Percentiles rank a stretch among this genome's conserved stretches.
Conservation (phyloP, 2,329 filamentous ascomycete genomes). For the Sarocladium strictum region DNA sequence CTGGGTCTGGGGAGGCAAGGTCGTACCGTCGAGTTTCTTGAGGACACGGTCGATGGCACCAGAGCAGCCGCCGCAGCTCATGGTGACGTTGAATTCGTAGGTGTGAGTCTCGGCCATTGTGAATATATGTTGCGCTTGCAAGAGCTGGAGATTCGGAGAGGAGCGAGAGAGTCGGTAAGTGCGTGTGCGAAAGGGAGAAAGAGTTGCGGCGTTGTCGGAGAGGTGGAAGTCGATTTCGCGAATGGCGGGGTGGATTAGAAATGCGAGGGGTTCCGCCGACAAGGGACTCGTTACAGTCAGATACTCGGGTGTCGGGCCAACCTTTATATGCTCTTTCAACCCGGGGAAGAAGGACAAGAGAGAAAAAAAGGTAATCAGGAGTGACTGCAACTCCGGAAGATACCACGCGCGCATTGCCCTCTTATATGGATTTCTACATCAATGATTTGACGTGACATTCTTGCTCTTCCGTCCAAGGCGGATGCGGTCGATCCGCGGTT, state of each 20-base stretch:
- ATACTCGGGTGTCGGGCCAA: not conserved
- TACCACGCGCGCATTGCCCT: not conserved
- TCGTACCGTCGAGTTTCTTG: constrained; percentile 83
- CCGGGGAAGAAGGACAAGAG: too few relatives aligned
- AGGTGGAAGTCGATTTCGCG: not conserved
- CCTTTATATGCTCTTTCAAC: not conserved
- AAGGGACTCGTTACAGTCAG: not conserved
- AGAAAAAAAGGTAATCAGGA: not conserved
- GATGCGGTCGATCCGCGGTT: not conserved
- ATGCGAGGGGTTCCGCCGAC: constrained; percentile 3
- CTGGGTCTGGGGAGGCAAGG: too few relatives aligned
- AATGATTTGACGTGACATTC: too few relatives aligned
- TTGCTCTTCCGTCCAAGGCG: not conserved
- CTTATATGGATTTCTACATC: too few relatives aligned
- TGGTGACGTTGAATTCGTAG: constrained; percentile 92
- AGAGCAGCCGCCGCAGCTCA: constrained; percentile 95
- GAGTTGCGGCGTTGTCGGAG: not conserved
- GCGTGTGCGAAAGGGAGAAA: not conserved
- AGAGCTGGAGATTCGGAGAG: not conserved
- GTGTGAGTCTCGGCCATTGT: constrained; percentile 71
- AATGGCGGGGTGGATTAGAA: constrained; percentile 9
- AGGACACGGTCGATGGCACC: constrained; percentile 88
- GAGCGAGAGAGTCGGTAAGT: too few relatives aligned
- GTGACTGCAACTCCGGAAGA: not conserved
- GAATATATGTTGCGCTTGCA: not conserved